Conservation (phyloP, 164 flowering plant genomes). For the Dillenia suffruticosa region DNA sequence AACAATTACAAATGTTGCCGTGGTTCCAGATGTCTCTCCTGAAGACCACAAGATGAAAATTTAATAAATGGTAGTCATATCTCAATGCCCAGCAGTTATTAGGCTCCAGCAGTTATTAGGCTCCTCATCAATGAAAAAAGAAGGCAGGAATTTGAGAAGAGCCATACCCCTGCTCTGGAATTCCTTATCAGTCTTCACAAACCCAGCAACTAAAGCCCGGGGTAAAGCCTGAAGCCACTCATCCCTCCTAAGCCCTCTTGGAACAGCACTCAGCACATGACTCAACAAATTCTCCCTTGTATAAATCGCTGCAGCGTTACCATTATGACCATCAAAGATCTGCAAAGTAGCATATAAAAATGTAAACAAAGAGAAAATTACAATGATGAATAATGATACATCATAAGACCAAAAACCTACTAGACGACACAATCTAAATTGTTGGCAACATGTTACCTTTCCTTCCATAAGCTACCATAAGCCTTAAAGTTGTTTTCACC, state of each 20-base stretch:
- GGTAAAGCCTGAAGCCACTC: constrained; percentile 94
- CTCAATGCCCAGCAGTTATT: background rate
- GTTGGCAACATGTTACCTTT: too few relatives aligned
- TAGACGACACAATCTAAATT: too few relatives aligned
- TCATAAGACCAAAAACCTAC: too few relatives aligned
- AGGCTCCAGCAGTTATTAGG: background rate
- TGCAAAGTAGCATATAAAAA: constrained; percentile 17
- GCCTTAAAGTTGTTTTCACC: too few relatives aligned
- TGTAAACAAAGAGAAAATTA: too few relatives aligned
- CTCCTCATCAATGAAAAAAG: background rate
- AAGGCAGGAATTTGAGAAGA: background rate
- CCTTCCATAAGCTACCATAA: too few relatives aligned
- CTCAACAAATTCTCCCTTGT: constrained; percentile 65
- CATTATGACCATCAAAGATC: constrained; percentile 96
- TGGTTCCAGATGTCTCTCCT: constrained; percentile 95
- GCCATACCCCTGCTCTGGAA: constrained; percentile 73
- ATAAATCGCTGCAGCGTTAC: constrained; percentile 79
- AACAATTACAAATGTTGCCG: constrained; percentile 82
- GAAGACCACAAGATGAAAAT: constrained; percentile 11
- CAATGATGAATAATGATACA: too few relatives aligned
- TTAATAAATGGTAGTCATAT: background rate
- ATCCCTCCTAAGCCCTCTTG: constrained; percentile 71
- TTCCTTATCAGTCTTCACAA: constrained; percentile 89
- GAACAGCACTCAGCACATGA: constrained; percentile 73
- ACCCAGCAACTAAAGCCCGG: constrained; percentile 86